Evolutionary conservation across 2,329 filamentous ascomycete genomes (phyloP).

Genomic region (Colletotrichum sojae): DNA sequence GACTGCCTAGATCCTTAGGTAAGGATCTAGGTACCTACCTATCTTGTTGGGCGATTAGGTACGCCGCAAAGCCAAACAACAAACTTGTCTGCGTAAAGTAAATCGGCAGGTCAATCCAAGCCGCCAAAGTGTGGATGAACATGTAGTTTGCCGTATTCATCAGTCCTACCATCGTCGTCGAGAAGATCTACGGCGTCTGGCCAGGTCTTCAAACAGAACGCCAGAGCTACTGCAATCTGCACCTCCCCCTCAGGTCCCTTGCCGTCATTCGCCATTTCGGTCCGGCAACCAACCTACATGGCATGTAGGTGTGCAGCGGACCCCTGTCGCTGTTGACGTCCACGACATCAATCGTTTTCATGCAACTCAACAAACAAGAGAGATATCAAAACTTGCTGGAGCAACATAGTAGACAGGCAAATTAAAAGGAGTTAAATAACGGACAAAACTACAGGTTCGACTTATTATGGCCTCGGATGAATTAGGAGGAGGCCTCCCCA

Average conservation of each 20-base stretch:
- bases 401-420: too few relatives aligned
- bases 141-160: slow-evolving; percentile 22
- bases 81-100: slow-evolving; percentile 1
- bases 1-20: neutral
- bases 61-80: slow-evolving; percentile 6
- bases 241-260: neutral
- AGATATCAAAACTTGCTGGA: neutral
- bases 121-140: slow-evolving; percentile 30
- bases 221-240: slow-evolving; percentile 2
- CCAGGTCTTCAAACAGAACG: slow-evolving; percentile 19
- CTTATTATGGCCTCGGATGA: too few relatives aligned
- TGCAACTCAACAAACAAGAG: neutral
- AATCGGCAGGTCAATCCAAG: slow-evolving; percentile 2
- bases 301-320: neutral
- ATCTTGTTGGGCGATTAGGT: neutral
- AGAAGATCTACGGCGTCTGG: neutral
- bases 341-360: slow-evolving; percentile 13
- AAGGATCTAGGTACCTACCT: neutral
- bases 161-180: neutral
- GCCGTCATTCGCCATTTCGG: slow-evolving; percentile 28
- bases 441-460: too few relatives aligned
- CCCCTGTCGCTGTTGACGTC: slow-evolving; percentile 16
- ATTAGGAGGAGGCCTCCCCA: neutral
- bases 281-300: slow-evolving; percentile 4
- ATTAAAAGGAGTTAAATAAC: too few relatives aligned